Conservation (phyloP, 768 basidiomycete species). For the Phallus indusiatus region DNA sequence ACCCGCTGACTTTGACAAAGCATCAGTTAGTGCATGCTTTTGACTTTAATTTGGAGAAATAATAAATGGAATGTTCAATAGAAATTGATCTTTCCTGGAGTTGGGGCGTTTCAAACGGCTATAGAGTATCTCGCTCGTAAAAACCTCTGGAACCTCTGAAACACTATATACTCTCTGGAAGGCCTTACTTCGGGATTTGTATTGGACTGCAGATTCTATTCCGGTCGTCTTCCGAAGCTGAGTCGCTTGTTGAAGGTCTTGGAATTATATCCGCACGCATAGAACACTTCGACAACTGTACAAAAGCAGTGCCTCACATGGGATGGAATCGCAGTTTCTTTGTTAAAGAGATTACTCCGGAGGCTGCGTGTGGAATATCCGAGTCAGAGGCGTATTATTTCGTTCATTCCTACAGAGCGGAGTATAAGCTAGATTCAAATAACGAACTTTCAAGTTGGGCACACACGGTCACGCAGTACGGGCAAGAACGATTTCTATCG, state of each 20-base stretch:
- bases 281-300: slow-evolving; percentile 52
- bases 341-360: slow-evolving; percentile 31
- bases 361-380: slow-evolving; percentile 3
- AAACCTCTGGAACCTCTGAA: slow-evolving; percentile 75
- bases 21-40: slow-evolving; percentile 58
- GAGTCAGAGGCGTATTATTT: slow-evolving; percentile 74
- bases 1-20: slow-evolving; percentile 74
- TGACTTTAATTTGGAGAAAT: not conserved
- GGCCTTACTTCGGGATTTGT: slow-evolving; percentile 96
- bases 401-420: slow-evolving; percentile 90
- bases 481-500: slow-evolving; percentile 85
- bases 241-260: slow-evolving; percentile 51
- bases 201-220: slow-evolving; percentile 98
- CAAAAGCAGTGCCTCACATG: slow-evolving; percentile 94
- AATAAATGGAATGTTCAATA: slow-evolving; percentile 25
- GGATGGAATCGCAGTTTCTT: slow-evolving; percentile 72
- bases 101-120: slow-evolving; percentile 87
- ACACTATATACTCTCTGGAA: slow-evolving; percentile 75
- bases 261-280: slow-evolving; percentile 80
- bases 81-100: slow-evolving; percentile 95
- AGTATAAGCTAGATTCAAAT: slow-evolving; percentile 49
- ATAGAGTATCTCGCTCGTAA: slow-evolving; percentile 63
- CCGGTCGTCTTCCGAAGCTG: slow-evolving; percentile 73
- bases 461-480: slow-evolving; percentile 86
- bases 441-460: slow-evolving; percentile 63